phyloP scores from a whole-genome alignment of 208 protist genomes.

The Leishmania major region DNA sequence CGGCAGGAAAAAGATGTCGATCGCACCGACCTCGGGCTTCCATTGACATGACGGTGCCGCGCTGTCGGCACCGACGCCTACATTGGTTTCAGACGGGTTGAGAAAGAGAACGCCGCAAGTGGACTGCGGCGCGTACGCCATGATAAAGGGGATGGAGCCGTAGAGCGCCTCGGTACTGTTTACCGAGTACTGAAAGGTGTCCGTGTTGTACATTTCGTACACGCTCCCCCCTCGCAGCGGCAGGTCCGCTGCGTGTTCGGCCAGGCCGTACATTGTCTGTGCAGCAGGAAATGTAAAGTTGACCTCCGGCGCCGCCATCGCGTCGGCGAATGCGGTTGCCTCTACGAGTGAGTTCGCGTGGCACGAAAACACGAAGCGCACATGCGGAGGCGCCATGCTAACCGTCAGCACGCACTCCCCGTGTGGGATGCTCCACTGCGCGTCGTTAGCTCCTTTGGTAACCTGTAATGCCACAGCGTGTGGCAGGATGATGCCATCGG shows the following conservation, averaged over 20 bases:
- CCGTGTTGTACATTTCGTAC: slow-evolving; percentile 97
- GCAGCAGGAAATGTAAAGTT: slow-evolving; percentile 60
- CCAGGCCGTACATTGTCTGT: slow-evolving; percentile 94
- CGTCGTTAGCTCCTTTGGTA: background rate
- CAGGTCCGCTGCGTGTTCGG: slow-evolving; percentile 95
- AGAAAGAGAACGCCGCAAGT: slow-evolving; percentile 94
- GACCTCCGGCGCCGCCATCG: slow-evolving; percentile 15
- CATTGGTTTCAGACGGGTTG: slow-evolving; percentile 91
- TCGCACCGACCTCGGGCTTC: slow-evolving; percentile 91
- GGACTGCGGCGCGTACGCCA: slow-evolving; percentile 68
- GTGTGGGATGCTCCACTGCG: slow-evolving; percentile 31
- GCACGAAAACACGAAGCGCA: slow-evolving; percentile 30
- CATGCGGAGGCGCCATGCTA: background rate
- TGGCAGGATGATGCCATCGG: slow-evolving; percentile 29
- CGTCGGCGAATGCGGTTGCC: slow-evolving; percentile 5
- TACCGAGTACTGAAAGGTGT: slow-evolving; percentile 98
- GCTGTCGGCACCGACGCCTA: slow-evolving; percentile 31
- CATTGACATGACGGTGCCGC: slow-evolving; percentile 79
- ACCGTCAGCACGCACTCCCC: slow-evolving; percentile 33
- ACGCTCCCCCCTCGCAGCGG: slow-evolving; percentile 74
- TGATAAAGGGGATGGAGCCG: slow-evolving; percentile 96
- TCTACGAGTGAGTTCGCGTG: slow-evolving; percentile 16
- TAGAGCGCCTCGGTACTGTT: slow-evolving; percentile 96
- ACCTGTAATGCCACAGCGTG: background rate
- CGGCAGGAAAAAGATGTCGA: slow-evolving; percentile 97